phyloP scores from a whole-genome alignment of 495 filamentous ascomycete genomes.

The Penicillium goetzii region DNA sequence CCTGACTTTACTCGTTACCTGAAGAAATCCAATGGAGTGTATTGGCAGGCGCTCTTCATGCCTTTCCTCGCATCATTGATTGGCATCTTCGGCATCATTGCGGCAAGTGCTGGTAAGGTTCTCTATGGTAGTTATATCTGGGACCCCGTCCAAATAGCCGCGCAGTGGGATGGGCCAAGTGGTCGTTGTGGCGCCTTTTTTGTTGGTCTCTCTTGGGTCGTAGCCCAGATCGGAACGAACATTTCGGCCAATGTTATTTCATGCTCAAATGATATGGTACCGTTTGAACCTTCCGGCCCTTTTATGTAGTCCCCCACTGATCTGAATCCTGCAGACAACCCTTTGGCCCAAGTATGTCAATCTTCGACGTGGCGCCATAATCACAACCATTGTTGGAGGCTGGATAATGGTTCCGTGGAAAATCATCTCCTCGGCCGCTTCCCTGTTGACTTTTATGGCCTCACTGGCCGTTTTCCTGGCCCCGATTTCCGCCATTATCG shows the following conservation, averaged over 20 bases:
- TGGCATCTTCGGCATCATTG: constrained; percentile 54
- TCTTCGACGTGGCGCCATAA: background rate
- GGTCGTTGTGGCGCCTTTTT: constrained; percentile 63
- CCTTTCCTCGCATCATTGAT: constrained; percentile 57
- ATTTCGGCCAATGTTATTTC: constrained; percentile 62
- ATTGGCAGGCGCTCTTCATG: constrained; percentile 8
- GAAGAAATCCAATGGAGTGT: constrained; percentile 25
- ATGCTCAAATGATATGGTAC: constrained; percentile 55
- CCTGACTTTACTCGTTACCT: constrained; percentile 67
- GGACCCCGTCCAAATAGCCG: constrained; percentile 59
- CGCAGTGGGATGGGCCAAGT: constrained; percentile 44
- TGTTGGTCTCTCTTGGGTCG: constrained; percentile 49
- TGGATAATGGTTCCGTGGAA: background rate
- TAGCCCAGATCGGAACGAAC: constrained; percentile 62
- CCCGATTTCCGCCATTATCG: constrained; percentile 1
- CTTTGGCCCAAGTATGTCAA: background rate
- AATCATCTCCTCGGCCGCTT: background rate
- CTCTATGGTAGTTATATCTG: constrained; percentile 58
- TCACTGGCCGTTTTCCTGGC: background rate
- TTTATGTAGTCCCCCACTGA: too few relatives aligned
- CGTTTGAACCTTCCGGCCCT: too few relatives aligned
- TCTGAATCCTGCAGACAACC: background rate
- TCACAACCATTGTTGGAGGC: constrained; percentile 1
- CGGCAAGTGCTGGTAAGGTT: constrained; percentile 53
- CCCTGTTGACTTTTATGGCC: background rate